Base-by-base conservation (phyloP, 2,329 filamentous ascomycete species). In the Cryoendolithus antarcticus region DNA sequence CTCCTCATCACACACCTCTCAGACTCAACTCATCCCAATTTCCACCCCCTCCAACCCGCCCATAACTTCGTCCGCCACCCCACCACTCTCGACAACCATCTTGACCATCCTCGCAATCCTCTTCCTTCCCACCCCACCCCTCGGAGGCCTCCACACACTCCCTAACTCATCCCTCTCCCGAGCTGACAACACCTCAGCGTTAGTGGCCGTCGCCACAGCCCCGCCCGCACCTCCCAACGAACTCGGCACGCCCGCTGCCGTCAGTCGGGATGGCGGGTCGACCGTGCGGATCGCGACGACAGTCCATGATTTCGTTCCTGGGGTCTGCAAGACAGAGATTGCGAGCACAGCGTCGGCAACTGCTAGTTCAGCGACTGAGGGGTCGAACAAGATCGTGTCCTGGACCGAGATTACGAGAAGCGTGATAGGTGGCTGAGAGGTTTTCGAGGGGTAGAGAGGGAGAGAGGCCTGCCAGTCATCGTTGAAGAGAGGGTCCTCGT, bases 401-500 rank as follows among this genome's bases (percentile, higher is more conserved):
- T 82, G 84, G 1, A 94, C 80, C 2, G 82, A 77, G 60, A 93
- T 82, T 40, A 96, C 86, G 8, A 98, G 79, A 11, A 98, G 72
- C 3, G 89, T 95, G 40, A 98, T 75, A 0, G 91, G 86, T 4
- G 91, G 91, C 35, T 80, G 74, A 57, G 43, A 37, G 9, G 24
- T 9, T 30, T 30, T 38, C 10, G 35, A 10, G 1, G 78, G 73
- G 64, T 93, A 98, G 24, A 98, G 67, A 41, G 77, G 79, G 11
- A 76, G 71, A 1, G 86, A 79, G n/a, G 82, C 82, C 47, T 82
- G 85, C 91, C 91, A 98, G 65, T 98, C 91, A 63, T 98, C 91
- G 65, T 95, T 82, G 63, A 98, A 98, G 57, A 95, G 79, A 8
- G 91, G 91, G 52, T 98, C 91, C 65, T 98, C 91, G 63, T 96